Evolutionary conservation across 768 basidiomycete genomes (phyloP), one percentile per base, ranked within the genome.

Genomic region (Cystoderma amianthinum): DNA sequence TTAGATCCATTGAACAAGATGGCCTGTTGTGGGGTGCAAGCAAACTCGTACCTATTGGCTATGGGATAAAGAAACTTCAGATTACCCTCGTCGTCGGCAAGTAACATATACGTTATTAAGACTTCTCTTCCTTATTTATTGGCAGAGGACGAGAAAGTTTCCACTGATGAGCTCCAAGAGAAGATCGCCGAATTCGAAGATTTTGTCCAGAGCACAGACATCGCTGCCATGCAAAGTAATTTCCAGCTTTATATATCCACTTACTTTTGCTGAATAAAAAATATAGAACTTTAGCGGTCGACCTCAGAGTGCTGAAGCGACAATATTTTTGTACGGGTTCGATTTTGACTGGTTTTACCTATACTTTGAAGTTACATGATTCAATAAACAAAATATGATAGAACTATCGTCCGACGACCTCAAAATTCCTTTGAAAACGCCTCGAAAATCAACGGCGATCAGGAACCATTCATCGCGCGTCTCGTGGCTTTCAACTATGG

Each of bases 21-120:
- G 96, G 96, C 57, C 85, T 99, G 44, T 76, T 97, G 37, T 99
- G 96, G 96, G 95, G 96, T 63, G 76, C 79, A 32, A 88, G 85
- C 67, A 94, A 91, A 67, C 73, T 97, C 39, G 92, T 97, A 38
- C 70, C 94, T 36, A 80, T 97, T 52, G 95, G 93, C 42, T 97
- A 84, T 62, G 76, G 76, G 49, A 94, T 99, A 71, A 82, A 70
- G 68, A 99, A 98, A 72, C 80, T 99, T 44, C 96, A 78, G 58
- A 74, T 80, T 44, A 79, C 68, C 3, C 59, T 78, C n/a, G 74
- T 76, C 44, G 62, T 79, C 38, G 73, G 76, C 79, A 44, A 43
- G 74, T 67, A 21, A 23, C 19, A 15, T 33, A 17, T 32, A 23
- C 22, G 24, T 34, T 35, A 17, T 28, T 18, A n/a, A 16, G 7